Conservation (phyloP, 108 stramenopile genomes). For the Skeletonema costatum region DNA sequence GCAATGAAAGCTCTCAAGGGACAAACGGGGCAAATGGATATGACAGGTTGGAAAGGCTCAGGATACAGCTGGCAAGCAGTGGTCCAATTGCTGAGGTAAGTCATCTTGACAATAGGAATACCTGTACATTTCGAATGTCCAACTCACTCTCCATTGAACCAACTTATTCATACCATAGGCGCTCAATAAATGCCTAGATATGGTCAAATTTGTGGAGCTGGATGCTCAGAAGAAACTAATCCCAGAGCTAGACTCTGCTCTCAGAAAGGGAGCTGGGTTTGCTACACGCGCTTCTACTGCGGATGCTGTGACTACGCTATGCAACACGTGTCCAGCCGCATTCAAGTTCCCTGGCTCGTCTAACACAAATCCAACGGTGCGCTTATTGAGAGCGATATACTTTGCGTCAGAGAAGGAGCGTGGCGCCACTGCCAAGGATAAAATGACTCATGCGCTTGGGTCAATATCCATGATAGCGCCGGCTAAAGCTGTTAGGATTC, state of each 20-base stretch:
- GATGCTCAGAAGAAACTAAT: constrained; percentile 65
- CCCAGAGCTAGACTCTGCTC: constrained; percentile 48
- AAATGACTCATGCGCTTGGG: constrained; percentile 72
- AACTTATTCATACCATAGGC: constrained; percentile 15
- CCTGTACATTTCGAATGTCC: not conserved
- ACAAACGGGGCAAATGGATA: constrained; percentile 44
- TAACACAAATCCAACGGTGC: constrained; percentile 67
- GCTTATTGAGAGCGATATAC: constrained; percentile 82
- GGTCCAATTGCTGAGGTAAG: constrained; percentile 65
- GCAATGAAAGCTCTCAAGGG: constrained; percentile 44
- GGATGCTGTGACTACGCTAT: constrained; percentile 72
- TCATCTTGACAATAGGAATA: not conserved
- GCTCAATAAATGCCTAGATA: constrained; percentile 76
- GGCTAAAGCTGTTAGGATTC: constrained; percentile 62
- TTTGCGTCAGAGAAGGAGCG: constrained; percentile 78
- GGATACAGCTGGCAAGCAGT: constrained; percentile 72
- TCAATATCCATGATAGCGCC: constrained; percentile 65
- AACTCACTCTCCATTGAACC: not conserved
- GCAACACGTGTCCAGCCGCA: constrained; percentile 64
- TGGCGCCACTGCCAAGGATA: constrained; percentile 68
- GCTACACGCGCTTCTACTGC: constrained; percentile 84
- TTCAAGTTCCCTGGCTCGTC: constrained; percentile 64
- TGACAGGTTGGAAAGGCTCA: constrained; percentile 67
- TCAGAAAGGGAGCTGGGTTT: constrained; percentile 63
- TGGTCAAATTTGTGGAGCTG: constrained; percentile 51